Evolutionary conservation across 371 early-diverging fungal genomes (phyloP), one percentile per base, ranked within the genome.

Genomic region (Actinomortierella wolfii): DNA sequence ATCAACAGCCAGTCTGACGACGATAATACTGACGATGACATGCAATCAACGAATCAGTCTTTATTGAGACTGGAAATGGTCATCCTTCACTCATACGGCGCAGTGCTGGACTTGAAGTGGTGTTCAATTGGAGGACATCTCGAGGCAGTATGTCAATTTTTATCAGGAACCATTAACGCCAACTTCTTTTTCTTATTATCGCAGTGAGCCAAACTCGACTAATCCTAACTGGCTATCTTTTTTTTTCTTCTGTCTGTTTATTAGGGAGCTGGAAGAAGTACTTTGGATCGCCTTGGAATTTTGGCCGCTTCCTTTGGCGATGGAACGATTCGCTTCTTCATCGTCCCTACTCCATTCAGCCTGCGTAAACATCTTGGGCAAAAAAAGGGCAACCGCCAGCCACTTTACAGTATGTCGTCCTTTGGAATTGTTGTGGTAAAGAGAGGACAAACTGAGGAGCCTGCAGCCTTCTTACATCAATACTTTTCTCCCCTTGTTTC

Each of bases 21-120:
- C 1, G 49, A 61, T 18, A 66, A 66, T 0, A 34, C 66, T 6
- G 41, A 71, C 41, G 50, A 59, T 0, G 44, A 65, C 21, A 66
- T 62, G 1, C 40, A 26, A n/a, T 47, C 66, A 15, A 54, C 58
- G 41, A 62, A 59, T 2, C 51, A 51, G 0, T 47, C 73, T 2
- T 20, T 28, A 0, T 42, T 51, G 3, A 52, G 58, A 41, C 51
- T 71, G n/a, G 48, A 54, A 3, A 34, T 71, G 9, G 65, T 66
- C 28, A 71, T 71, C 11, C 18, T 71, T 14, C 73, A 71, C 42
- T 46, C 50, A 0, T 66, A 66, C 20, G 73, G 73, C 21, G 73
- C 73, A 3, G 73, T 71, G 1, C 43, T 71, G 23, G 73, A 71
- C 42, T 17, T 71, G n/a, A 66, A 71, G 21, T 71, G 73, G 73